phyloP scores from a whole-genome alignment of 1,284 basidiomycete species.

The Singerocomus inundabilis region DNA sequence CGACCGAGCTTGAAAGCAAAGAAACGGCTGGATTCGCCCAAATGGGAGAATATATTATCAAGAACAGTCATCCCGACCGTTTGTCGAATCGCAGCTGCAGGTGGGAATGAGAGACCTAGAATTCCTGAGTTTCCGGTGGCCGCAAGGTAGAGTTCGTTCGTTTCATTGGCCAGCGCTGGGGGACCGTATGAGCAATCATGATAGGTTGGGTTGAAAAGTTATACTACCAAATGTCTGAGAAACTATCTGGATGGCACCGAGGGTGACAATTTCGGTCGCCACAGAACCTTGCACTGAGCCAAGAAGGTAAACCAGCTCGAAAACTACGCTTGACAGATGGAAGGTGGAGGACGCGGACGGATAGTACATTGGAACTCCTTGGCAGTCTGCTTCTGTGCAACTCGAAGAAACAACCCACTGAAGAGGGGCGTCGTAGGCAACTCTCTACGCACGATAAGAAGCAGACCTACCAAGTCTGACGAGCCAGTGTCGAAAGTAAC shows the following conservation, averaged over 20 bases:
- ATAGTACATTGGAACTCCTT: constrained; percentile 33
- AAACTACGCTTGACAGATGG: constrained; percentile 32
- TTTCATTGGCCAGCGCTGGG: constrained; percentile 48
- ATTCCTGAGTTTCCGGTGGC: constrained; percentile 56
- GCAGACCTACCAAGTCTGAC: constrained; percentile 28
- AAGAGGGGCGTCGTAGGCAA: background rate
- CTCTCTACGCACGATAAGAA: background rate
- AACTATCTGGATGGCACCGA: constrained; percentile 44
- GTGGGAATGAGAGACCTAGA: constrained; percentile 52
- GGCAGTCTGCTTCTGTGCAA: constrained; percentile 36
- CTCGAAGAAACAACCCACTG: constrained; percentile 39
- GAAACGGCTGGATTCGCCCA: constrained; percentile 43
- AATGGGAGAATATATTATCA: constrained; percentile 47
- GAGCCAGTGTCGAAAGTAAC: constrained; percentile 37
- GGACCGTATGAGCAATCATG: constrained; percentile 2
- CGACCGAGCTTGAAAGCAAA: constrained; percentile 54
- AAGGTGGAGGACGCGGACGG: constrained; percentile 33
- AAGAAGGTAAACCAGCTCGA: constrained; percentile 45
- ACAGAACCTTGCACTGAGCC: constrained; percentile 47
- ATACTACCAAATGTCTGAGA: constrained; percentile 33
- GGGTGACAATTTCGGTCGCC: constrained; percentile 42
- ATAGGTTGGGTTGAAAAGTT: background rate
- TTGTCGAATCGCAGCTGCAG: constrained; percentile 46
- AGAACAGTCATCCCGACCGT: constrained; percentile 46
- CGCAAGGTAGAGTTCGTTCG: constrained; percentile 44